Conservation (phyloP, 1,284 basidiomycete genomes). For the Naganishia albida region DNA sequence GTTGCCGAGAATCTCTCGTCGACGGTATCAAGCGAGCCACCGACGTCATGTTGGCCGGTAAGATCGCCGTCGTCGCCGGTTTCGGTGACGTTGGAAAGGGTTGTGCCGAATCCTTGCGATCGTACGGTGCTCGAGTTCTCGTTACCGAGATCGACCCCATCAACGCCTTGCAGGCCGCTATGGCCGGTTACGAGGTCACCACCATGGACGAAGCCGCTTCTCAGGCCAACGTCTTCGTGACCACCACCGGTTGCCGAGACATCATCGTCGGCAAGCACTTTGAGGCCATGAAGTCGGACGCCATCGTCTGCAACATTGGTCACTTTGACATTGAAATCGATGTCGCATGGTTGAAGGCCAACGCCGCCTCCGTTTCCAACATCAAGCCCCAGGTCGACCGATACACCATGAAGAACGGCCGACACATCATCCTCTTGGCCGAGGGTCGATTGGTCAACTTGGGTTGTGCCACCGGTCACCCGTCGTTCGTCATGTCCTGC, state of each 20-base stretch:
- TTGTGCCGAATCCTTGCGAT: slow-evolving; percentile 94
- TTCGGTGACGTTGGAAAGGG: slow-evolving; percentile 99
- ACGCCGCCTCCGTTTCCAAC: slow-evolving; percentile 81
- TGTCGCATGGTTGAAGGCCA: slow-evolving; percentile 96
- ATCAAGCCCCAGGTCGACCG: slow-evolving; percentile 99
- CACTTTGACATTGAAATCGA: slow-evolving; percentile 99
- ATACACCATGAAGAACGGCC: slow-evolving; percentile 85
- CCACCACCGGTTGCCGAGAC: slow-evolving; percentile 98
- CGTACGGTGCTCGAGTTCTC: slow-evolving; percentile 94
- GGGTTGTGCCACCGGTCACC: slow-evolving; percentile 87
- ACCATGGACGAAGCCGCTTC: slow-evolving; percentile 97
- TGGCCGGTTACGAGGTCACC: slow-evolving; percentile 97
- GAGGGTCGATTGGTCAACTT: slow-evolving; percentile 99
- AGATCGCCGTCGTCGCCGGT: slow-evolving; percentile 97
- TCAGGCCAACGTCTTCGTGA: slow-evolving; percentile 91
- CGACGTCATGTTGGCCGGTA: slow-evolving; percentile 99
- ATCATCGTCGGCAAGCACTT: slow-evolving; percentile 96
- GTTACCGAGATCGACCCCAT: slow-evolving; percentile 99
- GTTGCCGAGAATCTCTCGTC: slow-evolving; percentile 98
- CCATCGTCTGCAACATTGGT: slow-evolving; percentile 93
- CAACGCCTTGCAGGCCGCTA: slow-evolving; percentile 94
- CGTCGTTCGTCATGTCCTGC: slow-evolving; percentile 95
- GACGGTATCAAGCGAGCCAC: slow-evolving; percentile 99
- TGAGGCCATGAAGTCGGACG: slow-evolving; percentile 92
- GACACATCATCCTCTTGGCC: slow-evolving; percentile 95